These are phyloP conservation scores for Solanum virginianum DNA, from an alignment of 257 asterid genomes.

Conservation along the genomic window DNA sequence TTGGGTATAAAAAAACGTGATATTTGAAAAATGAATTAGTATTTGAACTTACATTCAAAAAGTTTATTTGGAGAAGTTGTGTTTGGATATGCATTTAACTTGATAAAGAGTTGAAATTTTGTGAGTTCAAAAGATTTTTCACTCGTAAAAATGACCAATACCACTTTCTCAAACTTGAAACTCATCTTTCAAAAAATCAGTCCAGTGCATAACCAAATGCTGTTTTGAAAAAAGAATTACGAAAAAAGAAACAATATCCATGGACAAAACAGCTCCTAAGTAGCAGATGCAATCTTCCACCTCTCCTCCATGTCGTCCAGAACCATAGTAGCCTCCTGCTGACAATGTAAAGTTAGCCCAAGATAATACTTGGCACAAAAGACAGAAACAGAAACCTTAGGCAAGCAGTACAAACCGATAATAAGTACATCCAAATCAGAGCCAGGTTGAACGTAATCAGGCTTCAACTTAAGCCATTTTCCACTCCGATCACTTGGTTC, in stretches of 20 bases:
- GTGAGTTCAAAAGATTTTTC: background rate
- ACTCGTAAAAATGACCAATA: background rate
- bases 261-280: background rate
- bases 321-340: conserved; percentile 96
- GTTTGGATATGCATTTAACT: background rate
- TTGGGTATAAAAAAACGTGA: background rate
- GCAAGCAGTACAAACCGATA: conserved; percentile 45
- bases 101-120: background rate
- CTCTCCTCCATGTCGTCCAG: conserved; percentile 99
- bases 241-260: background rate
- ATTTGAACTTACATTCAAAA: background rate
- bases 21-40: background rate
- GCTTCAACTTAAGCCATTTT: conserved; percentile 95
- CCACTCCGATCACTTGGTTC: conserved; percentile 97
- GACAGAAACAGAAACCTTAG: background rate
- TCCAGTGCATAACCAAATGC: background rate
- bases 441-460: conserved; percentile 87
- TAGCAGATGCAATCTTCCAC: conserved; percentile 20
- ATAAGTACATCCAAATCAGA: conserved; percentile 87
- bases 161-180: background rate
- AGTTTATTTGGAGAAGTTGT: background rate
- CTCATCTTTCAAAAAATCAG: background rate
- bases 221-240: background rate
- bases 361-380: background rate
- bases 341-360: conserved; percentile 5